phyloP scores from a whole-genome alignment of 2,329 filamentous ascomycete species.

The Paecilomyces dactylethromorphus region DNA sequence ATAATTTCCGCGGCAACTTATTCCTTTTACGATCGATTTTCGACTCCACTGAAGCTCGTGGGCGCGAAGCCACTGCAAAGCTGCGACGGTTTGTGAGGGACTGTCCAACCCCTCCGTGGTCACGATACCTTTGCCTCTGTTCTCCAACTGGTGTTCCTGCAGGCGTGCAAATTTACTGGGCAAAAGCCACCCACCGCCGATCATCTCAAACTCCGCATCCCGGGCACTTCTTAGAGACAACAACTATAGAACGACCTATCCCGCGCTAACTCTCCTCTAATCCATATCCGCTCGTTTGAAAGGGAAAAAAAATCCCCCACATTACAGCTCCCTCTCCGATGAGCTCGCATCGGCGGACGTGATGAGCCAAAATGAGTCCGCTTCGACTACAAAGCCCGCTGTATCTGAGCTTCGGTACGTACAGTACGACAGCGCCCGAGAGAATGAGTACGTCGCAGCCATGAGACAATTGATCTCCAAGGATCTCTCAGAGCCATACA shows the following conservation, averaged over 20 bases:
- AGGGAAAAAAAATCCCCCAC: neutral
- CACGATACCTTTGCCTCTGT: neutral
- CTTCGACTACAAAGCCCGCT: slow-evolving; percentile 6
- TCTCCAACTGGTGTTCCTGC: neutral
- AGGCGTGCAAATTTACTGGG: neutral
- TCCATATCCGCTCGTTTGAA: neutral
- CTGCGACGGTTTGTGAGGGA: neutral
- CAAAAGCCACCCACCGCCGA: neutral
- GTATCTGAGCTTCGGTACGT: slow-evolving; percentile 50
- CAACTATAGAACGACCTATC: neutral
- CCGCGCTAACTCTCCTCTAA: neutral
- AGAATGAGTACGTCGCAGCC: slow-evolving; percentile 66
- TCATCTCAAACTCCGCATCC: neutral
- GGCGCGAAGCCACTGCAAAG: neutral
- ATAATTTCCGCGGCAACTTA: no score
- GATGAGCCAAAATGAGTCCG: slow-evolving; percentile 23
- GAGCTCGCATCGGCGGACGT: slow-evolving; percentile 6
- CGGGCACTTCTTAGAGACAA: neutral
- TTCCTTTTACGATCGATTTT: neutral
- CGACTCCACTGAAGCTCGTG: neutral
- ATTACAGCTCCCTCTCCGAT: slow-evolving; percentile 8
- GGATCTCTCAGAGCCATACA: slow-evolving; percentile 95
- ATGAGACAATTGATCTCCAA: slow-evolving; percentile 92
- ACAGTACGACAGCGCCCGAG: slow-evolving; percentile 54
- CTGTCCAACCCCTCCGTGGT: neutral